phyloP scores from a whole-genome alignment of 1,139 yeast genomes.

The Blastobotrys ciferrii region DNA sequence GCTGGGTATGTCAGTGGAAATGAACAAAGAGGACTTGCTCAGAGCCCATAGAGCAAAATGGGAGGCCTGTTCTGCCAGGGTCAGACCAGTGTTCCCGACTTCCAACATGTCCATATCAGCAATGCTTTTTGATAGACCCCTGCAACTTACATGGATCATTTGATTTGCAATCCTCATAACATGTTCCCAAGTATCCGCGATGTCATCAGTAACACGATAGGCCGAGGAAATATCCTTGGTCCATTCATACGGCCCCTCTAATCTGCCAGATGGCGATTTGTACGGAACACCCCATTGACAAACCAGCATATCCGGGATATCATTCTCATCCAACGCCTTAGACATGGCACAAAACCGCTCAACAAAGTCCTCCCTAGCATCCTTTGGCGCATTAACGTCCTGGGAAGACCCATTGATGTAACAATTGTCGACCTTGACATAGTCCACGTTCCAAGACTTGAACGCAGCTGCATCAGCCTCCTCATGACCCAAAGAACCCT shows the following conservation, averaged over 20 bases:
- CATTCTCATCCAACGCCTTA: neutral
- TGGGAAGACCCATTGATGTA: neutral
- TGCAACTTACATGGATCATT: neutral
- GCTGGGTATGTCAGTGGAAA: constrained; percentile 31
- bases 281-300: neutral
- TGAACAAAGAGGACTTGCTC: constrained; percentile 33
- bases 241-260: neutral
- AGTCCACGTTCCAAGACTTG: neutral
- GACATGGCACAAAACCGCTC: neutral
- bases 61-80: neutral
- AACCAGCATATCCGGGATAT: neutral
- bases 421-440: neutral
- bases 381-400: neutral
- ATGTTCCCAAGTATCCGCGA: neutral
- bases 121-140: neutral
- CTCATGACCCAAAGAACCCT: neutral
- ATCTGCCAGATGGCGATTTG: neutral
- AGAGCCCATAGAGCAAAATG: constrained; percentile 29
- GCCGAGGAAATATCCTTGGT: neutral
- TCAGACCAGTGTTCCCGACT: neutral
- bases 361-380: neutral
- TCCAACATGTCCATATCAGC: neutral
- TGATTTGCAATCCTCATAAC: neutral
- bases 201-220: neutral
- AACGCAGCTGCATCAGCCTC: neutral